These are phyloP conservation scores for Botrytis aclada DNA, from an alignment of 2,329 filamentous ascomycete genomes.

Conservation along the genomic window DNA sequence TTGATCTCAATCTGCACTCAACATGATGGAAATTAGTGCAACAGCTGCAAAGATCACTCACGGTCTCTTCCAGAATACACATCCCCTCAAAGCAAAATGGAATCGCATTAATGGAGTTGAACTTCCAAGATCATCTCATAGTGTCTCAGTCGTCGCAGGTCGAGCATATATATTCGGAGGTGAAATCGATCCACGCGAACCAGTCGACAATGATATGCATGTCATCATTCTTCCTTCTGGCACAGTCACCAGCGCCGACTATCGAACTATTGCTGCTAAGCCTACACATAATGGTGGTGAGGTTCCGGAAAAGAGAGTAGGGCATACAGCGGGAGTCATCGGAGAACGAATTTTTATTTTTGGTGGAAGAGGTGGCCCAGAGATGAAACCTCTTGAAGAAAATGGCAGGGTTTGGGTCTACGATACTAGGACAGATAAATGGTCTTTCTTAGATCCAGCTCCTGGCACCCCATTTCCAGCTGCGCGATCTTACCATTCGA, in stretches of 20 bases:
- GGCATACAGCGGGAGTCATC: slow-evolving; percentile 67
- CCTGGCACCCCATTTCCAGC: slow-evolving; percentile 52
- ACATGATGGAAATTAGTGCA: slow-evolving; percentile 34
- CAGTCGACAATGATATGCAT: slow-evolving; percentile 71
- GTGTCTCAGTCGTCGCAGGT: slow-evolving; percentile 57
- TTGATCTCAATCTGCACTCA: slow-evolving; percentile 16
- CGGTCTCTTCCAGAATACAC: slow-evolving; percentile 32
- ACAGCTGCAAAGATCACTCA: slow-evolving; percentile 28
- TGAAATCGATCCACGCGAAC: slow-evolving; percentile 62
- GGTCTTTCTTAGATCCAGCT: slow-evolving; percentile 62
- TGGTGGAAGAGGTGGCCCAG: slow-evolving; percentile 69
- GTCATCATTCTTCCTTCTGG: slow-evolving; percentile 58
- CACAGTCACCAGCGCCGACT: slow-evolving; percentile 54
- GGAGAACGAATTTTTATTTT: slow-evolving; percentile 74
- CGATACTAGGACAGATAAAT: slow-evolving; percentile 60
- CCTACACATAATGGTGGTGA: slow-evolving; percentile 41
- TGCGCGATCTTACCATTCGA: slow-evolving; percentile 69
- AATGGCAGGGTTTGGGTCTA: slow-evolving; percentile 73
- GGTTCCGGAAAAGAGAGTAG: slow-evolving; percentile 66
- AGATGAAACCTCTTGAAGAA: slow-evolving; percentile 71
- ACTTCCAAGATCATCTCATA: slow-evolving; percentile 72
- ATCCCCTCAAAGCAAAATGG: slow-evolving; percentile 55
- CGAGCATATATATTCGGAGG: slow-evolving; percentile 75
- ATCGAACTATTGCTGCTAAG: slow-evolving; percentile 53
- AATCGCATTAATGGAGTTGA: slow-evolving; percentile 52